Conservation (phyloP, 441 rosid species). For the Populus tomentosa region DNA sequence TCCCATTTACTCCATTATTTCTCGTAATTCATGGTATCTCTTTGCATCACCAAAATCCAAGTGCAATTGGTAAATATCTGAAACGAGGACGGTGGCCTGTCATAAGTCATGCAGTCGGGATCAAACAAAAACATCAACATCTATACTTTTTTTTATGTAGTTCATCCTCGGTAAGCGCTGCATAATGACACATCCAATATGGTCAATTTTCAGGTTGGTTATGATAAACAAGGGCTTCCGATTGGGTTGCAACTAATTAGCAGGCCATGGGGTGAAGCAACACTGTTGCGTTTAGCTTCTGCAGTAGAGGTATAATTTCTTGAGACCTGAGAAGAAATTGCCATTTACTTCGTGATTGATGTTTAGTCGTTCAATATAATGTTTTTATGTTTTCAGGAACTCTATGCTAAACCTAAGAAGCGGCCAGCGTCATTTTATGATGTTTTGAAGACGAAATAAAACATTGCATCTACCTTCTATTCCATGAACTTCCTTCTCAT, state of each 20-base stretch:
- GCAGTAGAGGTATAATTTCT: slow-evolving; percentile 56
- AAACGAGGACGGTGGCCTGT: too few species aligned
- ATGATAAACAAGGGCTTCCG: slow-evolving; percentile 52
- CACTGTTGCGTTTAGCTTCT: slow-evolving; percentile 61
- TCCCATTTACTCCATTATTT: neutral
- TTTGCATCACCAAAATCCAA: neutral
- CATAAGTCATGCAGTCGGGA: neutral
- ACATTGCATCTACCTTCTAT: neutral
- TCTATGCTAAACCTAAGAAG: slow-evolving; percentile 47
- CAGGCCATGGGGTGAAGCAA: slow-evolving; percentile 84
- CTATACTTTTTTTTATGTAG: neutral
- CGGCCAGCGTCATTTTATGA: slow-evolving; percentile 57
- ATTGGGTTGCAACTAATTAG: slow-evolving; percentile 81
- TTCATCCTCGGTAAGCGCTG: neutral
- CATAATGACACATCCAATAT: neutral
- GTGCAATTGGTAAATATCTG: neutral
- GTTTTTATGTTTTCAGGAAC: slow-evolving; percentile 41
- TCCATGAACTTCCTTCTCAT: neutral
- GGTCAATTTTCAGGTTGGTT: slow-evolving; percentile 52
- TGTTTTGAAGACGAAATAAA: slow-evolving; percentile 40
- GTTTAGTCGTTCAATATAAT: neutral
- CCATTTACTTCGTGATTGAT: neutral
- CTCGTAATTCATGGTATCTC: neutral
- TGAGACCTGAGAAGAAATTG: neutral
- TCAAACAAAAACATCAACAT: neutral